Base-by-base conservation (phyloP, 495 filamentous ascomycete genomes). In the Podospora appendiculata region DNA sequence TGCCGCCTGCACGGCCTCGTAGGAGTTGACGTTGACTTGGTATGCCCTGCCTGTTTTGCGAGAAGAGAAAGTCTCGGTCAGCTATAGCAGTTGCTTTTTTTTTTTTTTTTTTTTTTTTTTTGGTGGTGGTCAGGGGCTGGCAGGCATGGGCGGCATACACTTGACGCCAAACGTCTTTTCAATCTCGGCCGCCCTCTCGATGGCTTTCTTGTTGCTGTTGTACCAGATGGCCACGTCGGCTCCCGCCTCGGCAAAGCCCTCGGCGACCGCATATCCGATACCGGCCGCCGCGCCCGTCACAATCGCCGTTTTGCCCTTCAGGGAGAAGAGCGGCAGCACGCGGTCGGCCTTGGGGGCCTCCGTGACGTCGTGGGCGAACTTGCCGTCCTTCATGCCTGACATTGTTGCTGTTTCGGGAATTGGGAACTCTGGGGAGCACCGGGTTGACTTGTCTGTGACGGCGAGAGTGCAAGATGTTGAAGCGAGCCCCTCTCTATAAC, bases 191-290 rank as follows among this genome's bases (percentile, higher is more conserved):
- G 90, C 90, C n/a, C 81, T 73, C 42, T 84, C 78, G 40, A 82
- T 53, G 8, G 85, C 83, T 56, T 86, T 83, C 60, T 79, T 76
- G 70, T 93, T 90, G 64, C 74, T 80, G 62, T 89, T 89, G 60
- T 90, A 95, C 84, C 87, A 92, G 33, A 95, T 81, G 4, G 87
- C 89, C 41, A 95, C 86, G 56, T 95, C 89, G 36, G 90, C 89
- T 38, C 90, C 90, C 18, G 87, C 84, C 61, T 95, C 90, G 9
- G 89, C 89, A 41, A 72, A 64, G 16, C 77, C 87, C 38, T 90
- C 73, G n/a, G 86, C 88, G 16, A 93, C 81, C 8, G 80, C 79
- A 5, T 88, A 72, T 34, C 90, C 90, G 58, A 95, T 95, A 49
- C 90, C 89, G 17, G 86, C 84, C 32, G 79, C 88, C 18, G 88